These are phyloP conservation scores for Leccinum subrobustum DNA, from an alignment of 1,284 basidiomycete genomes.

Conservation along the genomic window DNA sequence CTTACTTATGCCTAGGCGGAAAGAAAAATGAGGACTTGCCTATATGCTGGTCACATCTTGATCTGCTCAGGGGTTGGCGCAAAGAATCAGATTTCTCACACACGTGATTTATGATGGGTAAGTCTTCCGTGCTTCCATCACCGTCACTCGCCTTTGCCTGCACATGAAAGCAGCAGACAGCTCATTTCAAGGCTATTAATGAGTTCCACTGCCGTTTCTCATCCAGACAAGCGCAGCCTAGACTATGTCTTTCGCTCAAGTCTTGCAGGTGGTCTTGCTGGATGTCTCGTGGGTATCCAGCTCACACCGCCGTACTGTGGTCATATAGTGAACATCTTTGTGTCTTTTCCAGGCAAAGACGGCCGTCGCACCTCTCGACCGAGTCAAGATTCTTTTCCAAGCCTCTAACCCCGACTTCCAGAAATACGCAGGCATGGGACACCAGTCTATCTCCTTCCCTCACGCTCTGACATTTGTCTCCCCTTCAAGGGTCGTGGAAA, in stretches of 20 bases:
- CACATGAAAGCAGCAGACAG: conserved; percentile 18
- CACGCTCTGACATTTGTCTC: background rate
- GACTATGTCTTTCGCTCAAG: conserved; percentile 81
- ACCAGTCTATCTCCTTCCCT: conserved; percentile 3
- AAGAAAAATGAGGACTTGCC: background rate
- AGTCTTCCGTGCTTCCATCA: conserved; percentile 6
- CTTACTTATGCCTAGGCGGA: no score
- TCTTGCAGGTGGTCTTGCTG: conserved; percentile 89
- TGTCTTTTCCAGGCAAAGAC: conserved; percentile 79
- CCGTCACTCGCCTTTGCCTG: background rate
- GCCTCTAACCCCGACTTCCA: conserved; percentile 94
- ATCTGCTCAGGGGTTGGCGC: no score
- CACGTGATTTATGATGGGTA: conserved; percentile 15
- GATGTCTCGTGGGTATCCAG: conserved; percentile 78
- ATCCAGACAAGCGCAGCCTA: conserved; percentile 66
- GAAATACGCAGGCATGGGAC: conserved; percentile 80
- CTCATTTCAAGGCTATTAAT: conserved; percentile 20
- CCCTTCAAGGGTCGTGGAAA: conserved; percentile 68
- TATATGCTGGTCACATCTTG: background rate
- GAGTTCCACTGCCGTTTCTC: conserved; percentile 36
- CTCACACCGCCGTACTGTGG: conserved; percentile 8
- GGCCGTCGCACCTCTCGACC: conserved; percentile 93
- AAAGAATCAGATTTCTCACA: background rate
- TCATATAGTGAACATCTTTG: conserved; percentile 9
- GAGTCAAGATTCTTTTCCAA: conserved; percentile 99